Evolutionary conservation across 1,284 basidiomycete species (phyloP).

Genomic region (Termitomyces sp.): DNA sequence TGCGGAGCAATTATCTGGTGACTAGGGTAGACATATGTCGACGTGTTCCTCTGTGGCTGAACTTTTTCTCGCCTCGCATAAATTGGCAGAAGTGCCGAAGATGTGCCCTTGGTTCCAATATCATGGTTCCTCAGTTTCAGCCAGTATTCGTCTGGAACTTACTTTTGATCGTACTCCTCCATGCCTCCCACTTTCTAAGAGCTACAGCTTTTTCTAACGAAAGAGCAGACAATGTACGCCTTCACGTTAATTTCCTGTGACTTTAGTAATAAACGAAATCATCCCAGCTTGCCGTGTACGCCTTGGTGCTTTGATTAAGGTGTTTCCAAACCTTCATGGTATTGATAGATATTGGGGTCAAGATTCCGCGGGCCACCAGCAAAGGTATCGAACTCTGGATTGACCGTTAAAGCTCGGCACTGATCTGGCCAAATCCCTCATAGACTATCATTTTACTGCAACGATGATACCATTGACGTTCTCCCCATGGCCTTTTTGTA

Average conservation of each 20-base stretch:
- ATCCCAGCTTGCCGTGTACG: slow-evolving; percentile 23
- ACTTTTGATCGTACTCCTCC: slow-evolving; percentile 9
- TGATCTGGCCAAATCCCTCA: not conserved
- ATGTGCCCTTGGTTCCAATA: slow-evolving; percentile 5
- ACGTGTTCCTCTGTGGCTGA: slow-evolving; percentile 14
- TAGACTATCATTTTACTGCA: slow-evolving; percentile 22
- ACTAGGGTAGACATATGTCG: slow-evolving; percentile 2
- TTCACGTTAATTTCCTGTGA: not conserved
- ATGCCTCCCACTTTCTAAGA: slow-evolving; percentile 6
- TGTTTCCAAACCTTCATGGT: not conserved
- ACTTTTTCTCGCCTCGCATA: slow-evolving; percentile 7
- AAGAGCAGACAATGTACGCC: slow-evolving; percentile 29
- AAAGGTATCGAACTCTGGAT: slow-evolving; percentile 24
- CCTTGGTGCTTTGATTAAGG: slow-evolving; percentile 15
- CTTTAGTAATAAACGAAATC: not conserved
- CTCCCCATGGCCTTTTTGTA: slow-evolving; percentile 54
- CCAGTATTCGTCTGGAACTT: slow-evolving; percentile 7
- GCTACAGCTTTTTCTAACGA: slow-evolving; percentile 26
- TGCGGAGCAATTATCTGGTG: slow-evolving; percentile 5
- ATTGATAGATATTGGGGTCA: slow-evolving; percentile 33
- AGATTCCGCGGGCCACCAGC: slow-evolving; percentile 46
- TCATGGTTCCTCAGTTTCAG: slow-evolving; percentile 11
- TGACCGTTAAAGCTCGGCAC: slow-evolving; percentile 26
- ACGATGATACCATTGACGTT: slow-evolving; percentile 44
- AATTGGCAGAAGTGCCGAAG: not conserved